Evolutionary conservation across 2,329 filamentous ascomycete species (phyloP), one percentile per base, ranked within the genome.

Genomic region (Alternaria sp.): DNA sequence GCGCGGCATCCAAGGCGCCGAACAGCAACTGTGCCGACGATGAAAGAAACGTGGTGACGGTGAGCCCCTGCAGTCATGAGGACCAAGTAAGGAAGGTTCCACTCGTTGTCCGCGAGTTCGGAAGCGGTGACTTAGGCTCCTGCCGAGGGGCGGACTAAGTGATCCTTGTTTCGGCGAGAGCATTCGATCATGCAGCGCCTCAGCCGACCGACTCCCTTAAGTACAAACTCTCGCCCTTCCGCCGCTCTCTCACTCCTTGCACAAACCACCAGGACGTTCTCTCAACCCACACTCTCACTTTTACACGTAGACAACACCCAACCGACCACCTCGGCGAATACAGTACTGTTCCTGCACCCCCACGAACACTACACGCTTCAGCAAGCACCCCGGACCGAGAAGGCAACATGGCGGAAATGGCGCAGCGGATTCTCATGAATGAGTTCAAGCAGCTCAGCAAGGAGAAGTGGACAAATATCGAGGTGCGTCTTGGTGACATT

Each of bases 381-480:
- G 21, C 43, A 54, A 59, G 28, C 23, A 45, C 28, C 25, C 21
- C 25, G 43, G 36, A 63, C 57, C 61, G 30, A 65, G 15, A 26
- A 63, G 59, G 36, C 65, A 71, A 17, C 25, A 77, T 76, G 73
- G 72, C 72, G 57, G 73, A 77, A 55, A 69, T 70, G 84, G 90
- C 92, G 36, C 91, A 94, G 81, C 90, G 93, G 74, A 91, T 96
- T 55, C 86, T 98, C 59, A 93, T 97, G 91, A 91, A 91, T 71
- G 95, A 98, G 85, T 89, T 93, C 83, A 91, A 91, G 80, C 86
- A 88, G 47, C 86, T 98, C 44, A 86, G 88, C 58, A 93, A 96
- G 80, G 94, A 97, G 85, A 93, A 93, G 79, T 99, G 95, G 95
- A 91, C 97, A 17, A 89, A 95, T 72, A 93, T 97, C 70, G 91